These are phyloP conservation scores for Strobilomyces dryophilus DNA, from an alignment of 768 basidiomycete species.

Conservation along the genomic window DNA sequence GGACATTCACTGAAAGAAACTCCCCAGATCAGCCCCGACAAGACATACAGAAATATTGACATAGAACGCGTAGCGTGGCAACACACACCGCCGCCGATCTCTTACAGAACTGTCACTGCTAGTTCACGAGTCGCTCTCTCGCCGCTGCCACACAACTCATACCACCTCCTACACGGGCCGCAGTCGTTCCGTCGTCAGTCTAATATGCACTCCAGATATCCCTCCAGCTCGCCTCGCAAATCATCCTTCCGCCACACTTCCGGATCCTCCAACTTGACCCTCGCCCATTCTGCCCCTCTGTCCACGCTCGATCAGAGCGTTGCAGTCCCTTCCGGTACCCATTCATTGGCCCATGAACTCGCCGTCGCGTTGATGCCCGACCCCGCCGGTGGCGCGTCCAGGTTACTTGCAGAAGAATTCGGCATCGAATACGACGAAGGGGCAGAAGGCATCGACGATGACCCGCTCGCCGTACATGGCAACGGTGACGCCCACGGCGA, in stretches of 20 bases:
- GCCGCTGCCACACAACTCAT: slow-evolving; percentile 9
- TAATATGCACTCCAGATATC: slow-evolving; percentile 26
- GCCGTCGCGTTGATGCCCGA: slow-evolving; percentile 87
- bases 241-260: slow-evolving; percentile 27
- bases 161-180: slow-evolving; percentile 3
- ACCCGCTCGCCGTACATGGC: slow-evolving; percentile 23
- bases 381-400: slow-evolving; percentile 65
- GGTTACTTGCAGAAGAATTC: slow-evolving; percentile 80
- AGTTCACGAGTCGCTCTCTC: slow-evolving; percentile 2
- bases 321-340: slow-evolving; percentile 32
- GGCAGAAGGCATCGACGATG: slow-evolving; percentile 67
- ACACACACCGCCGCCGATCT: slow-evolving; percentile 9
- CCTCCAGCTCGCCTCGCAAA: slow-evolving; percentile 27
- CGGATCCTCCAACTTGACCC: slow-evolving; percentile 13
- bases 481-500: slow-evolving; percentile 27
- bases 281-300: slow-evolving; percentile 26
- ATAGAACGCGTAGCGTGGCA: slow-evolving; percentile 4
- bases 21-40: background rate
- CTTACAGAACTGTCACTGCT: background rate
- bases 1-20: slow-evolving; percentile 25
- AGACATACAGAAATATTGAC: slow-evolving; percentile 1
- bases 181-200: background rate
- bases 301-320: slow-evolving; percentile 31
- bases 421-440: slow-evolving; percentile 89
- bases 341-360: slow-evolving; percentile 83